Conservation (phyloP, 805 yeast species). For the Myxozyma vanderwaltii region DNA sequence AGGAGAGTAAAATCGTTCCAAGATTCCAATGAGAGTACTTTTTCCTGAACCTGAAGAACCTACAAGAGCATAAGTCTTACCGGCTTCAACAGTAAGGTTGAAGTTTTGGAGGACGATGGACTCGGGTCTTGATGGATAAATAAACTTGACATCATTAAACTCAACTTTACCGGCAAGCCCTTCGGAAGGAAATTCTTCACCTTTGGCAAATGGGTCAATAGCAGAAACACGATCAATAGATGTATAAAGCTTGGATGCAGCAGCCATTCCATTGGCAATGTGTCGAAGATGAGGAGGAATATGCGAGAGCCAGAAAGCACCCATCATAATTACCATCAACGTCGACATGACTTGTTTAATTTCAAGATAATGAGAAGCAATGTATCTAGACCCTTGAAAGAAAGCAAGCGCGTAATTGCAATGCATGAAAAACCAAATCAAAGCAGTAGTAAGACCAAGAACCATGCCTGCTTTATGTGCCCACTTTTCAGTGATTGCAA, state of each 20-base stretch:
- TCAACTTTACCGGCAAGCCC: conserved; percentile 45
- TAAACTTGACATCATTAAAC: conserved; percentile 36
- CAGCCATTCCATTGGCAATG: conserved; percentile 45
- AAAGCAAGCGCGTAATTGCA: conserved; percentile 47
- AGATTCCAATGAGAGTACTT: conserved; percentile 51
- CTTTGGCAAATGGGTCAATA: conserved; percentile 42
- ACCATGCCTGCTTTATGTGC: conserved; percentile 36
- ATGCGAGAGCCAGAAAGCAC: conserved; percentile 46
- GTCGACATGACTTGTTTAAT: conserved; percentile 31
- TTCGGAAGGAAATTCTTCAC: conserved; percentile 15
- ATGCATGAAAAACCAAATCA: conserved; percentile 45
- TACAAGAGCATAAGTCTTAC: conserved; percentile 82
- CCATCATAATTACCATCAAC: conserved; percentile 38
- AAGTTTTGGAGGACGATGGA: conserved; percentile 36
- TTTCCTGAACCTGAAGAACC: conserved; percentile 73
- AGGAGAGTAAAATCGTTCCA: conserved; percentile 62
- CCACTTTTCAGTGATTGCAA: conserved; percentile 36
- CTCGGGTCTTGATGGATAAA: conserved; percentile 40
- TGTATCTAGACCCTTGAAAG: conserved; percentile 42
- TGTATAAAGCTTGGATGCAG: conserved; percentile 46
- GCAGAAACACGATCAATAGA: conserved; percentile 47
- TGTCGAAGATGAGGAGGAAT: conserved; percentile 46
- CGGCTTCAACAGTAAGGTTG: conserved; percentile 57
- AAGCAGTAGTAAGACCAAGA: conserved; percentile 41
- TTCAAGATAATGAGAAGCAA: conserved; percentile 31